These are phyloP conservation scores for Pseudogymnoascus pannorum DNA, from an alignment of 2,329 filamentous ascomycete species.

Conservation along the genomic window DNA sequence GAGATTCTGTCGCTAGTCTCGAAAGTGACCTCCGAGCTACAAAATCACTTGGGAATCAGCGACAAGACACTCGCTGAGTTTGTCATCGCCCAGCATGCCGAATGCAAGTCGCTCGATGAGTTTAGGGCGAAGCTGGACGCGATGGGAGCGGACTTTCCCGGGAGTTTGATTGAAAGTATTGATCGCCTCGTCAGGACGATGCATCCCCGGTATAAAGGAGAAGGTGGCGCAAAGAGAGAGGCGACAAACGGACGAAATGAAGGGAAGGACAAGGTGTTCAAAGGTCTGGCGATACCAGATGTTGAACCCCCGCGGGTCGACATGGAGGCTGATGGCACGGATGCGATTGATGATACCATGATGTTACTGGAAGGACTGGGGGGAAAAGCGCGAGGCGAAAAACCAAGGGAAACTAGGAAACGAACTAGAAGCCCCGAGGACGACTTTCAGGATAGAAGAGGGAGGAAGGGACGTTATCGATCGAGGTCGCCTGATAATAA, in stretches of 20 bases:
- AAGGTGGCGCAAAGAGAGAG: conserved; percentile 32
- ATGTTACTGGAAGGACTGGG: conserved; percentile 84
- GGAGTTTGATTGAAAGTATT: conserved; percentile 82
- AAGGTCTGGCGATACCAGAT: conserved; percentile 80
- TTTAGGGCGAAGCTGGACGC: conserved; percentile 71
- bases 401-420: conserved; percentile 36
- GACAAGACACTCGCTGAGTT: conserved; percentile 97
- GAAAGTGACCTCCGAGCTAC: conserved; percentile 86
- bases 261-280: conserved; percentile 82
- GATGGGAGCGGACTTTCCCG: conserved; percentile 75
- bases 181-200: conserved; percentile 82
- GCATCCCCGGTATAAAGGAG: conserved; percentile 79
- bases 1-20: conserved; percentile 91
- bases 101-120: conserved; percentile 60
- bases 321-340: conserved; percentile 38
- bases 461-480: conserved; percentile 35
- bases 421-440: conserved; percentile 45
- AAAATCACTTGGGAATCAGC: conserved; percentile 85
- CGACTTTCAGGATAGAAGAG: conserved; percentile 29
- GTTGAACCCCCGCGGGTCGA: conserved; percentile 51
- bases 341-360: conserved; percentile 86
- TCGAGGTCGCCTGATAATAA: conserved; percentile 43
- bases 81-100: conserved; percentile 80
- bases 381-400: conserved; percentile 45
- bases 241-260: conserved; percentile 42